Evolutionary conservation across 2,329 filamentous ascomycete species (phyloP).

Genomic region (Phyllosticta ampelicida): DNA sequence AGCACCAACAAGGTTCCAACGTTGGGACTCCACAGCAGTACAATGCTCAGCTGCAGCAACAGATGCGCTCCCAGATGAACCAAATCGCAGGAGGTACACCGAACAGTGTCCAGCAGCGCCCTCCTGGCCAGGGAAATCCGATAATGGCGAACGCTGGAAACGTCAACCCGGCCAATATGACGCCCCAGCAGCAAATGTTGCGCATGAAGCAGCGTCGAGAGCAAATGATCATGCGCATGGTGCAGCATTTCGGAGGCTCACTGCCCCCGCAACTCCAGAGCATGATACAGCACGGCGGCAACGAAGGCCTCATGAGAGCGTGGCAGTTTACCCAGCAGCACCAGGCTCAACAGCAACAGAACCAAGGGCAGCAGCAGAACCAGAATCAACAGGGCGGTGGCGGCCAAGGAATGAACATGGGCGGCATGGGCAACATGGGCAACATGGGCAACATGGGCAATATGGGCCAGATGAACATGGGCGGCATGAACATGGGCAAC

Average conservation of each 20-base stretch:
- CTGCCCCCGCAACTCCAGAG: conserved; percentile 20
- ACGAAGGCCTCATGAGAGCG: background rate
- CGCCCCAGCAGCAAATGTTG: background rate
- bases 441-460: conserved; percentile 6
- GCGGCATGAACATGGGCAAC: background rate
- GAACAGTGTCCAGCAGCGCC: conserved; percentile 1
- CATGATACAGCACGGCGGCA: conserved; percentile 15
- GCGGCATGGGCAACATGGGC: conserved; percentile 6
- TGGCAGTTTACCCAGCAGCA: conserved; percentile 12
- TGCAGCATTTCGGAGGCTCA: conserved; percentile 12
- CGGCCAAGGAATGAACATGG: conserved; percentile 12
- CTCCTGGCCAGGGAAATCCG: background rate
- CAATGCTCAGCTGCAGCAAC: conserved; percentile 5
- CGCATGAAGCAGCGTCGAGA: conserved; percentile 13
- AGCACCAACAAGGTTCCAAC: conserved; percentile 3
- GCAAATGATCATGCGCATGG: conserved; percentile 15
- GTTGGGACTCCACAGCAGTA: conserved; percentile 1
- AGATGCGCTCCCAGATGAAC: conserved; percentile 9
- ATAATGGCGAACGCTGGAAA: conserved; percentile 1
- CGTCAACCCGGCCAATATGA: conserved; percentile 4
- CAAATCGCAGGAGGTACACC: background rate
- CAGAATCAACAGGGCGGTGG: conserved; percentile 10
- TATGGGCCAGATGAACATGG: conserved; percentile 12
- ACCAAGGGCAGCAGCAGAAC: conserved; percentile 10
- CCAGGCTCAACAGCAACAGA: conserved; percentile 21